A percentile compares a stretch with the other conserved stretches of the same genome.
Conservation (phyloP, 306 rosid species). For the Oemleria cerasiformis region DNA sequence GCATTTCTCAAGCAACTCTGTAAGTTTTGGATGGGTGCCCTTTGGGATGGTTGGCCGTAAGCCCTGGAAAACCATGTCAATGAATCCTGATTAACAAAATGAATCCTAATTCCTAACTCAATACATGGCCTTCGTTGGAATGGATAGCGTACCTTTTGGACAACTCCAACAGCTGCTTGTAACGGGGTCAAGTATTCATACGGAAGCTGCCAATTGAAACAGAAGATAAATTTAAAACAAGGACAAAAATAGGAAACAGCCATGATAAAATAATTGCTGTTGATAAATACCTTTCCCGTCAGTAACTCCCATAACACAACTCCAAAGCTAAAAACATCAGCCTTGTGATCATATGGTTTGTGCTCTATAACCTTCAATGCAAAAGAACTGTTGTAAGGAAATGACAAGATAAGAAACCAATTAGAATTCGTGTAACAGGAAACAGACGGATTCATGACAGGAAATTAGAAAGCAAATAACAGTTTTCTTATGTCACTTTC, state of each 20-base stretch:
- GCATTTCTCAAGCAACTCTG: slow-evolving; percentile 73
- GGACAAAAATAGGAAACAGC: background rate
- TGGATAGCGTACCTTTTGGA: slow-evolving; percentile 64
- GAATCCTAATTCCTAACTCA: background rate
- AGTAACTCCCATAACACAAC: slow-evolving; percentile 89
- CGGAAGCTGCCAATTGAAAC: slow-evolving; percentile 70
- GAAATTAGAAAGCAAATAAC: background rate
- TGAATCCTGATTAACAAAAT: background rate
- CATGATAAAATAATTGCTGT: background rate
- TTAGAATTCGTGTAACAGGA: background rate
- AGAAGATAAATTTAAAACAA: background rate
- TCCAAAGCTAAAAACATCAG: slow-evolving; percentile 96
- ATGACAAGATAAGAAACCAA: slow-evolving; percentile 33
- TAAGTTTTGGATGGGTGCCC: slow-evolving; percentile 75
- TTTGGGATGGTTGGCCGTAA: slow-evolving; percentile 83
- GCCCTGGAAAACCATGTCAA: slow-evolving; percentile 43
- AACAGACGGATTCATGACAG: background rate
- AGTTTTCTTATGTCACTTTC: background rate
- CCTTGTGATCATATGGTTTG: slow-evolving; percentile 98
- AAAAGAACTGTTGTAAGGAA: slow-evolving; percentile 57
- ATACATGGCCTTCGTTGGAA: background rate
- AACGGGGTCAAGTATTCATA: slow-evolving; percentile 87
- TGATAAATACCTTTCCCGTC: slow-evolving; percentile 77
- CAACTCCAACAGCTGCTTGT: slow-evolving; percentile 98
- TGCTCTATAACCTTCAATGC: slow-evolving; percentile 94